Percentiles rank a stretch among this genome's conserved stretches.
Conservation (phyloP, 2,329 filamentous ascomycete genomes). For the Diplodia intermedia region DNA sequence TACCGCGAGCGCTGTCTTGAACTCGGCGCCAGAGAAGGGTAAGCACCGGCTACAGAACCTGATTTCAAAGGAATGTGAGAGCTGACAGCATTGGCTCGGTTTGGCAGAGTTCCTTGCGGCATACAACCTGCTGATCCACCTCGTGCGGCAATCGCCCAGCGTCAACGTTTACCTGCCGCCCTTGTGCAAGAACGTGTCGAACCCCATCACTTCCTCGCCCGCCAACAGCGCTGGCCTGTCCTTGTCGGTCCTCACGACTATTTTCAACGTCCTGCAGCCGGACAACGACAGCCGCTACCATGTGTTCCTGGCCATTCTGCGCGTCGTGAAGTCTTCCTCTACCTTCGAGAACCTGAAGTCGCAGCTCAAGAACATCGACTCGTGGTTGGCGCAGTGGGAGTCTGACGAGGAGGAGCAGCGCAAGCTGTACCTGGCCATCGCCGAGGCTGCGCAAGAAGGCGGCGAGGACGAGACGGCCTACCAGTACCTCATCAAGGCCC, state of each 20-base stretch:
- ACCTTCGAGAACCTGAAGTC: constrained; percentile 82
- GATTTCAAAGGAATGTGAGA: constrained; percentile 7
- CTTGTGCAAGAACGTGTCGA: constrained; percentile 87
- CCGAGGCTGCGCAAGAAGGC: constrained; percentile 78
- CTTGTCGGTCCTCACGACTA: constrained; percentile 87
- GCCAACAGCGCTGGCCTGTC: constrained; percentile 84
- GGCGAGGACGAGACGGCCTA: constrained; percentile 79
- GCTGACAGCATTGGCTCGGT: constrained; percentile 10
- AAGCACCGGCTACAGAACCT: constrained; percentile 7
- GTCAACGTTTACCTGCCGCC: constrained; percentile 84
- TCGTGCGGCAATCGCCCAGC: constrained; percentile 85
- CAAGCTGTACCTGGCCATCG: constrained; percentile 82
- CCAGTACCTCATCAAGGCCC: constrained; percentile 75
- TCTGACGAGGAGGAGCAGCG: constrained; percentile 81
- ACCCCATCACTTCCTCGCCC: constrained; percentile 85
- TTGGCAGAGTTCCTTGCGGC: constrained; percentile 85
- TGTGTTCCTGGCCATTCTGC: constrained; percentile 87
- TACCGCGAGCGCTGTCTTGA: constrained; percentile 76
- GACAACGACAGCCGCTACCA: constrained; percentile 83
- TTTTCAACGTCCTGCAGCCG: constrained; percentile 90
- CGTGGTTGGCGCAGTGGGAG: constrained; percentile 85
- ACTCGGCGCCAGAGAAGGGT: constrained; percentile 87
- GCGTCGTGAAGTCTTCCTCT: constrained; percentile 73
- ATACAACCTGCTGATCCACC: constrained; percentile 95
- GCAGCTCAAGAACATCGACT: constrained; percentile 81